Base-by-base conservation (phyloP, 1,139 yeast genomes). In the Blastobotrys persicus region DNA sequence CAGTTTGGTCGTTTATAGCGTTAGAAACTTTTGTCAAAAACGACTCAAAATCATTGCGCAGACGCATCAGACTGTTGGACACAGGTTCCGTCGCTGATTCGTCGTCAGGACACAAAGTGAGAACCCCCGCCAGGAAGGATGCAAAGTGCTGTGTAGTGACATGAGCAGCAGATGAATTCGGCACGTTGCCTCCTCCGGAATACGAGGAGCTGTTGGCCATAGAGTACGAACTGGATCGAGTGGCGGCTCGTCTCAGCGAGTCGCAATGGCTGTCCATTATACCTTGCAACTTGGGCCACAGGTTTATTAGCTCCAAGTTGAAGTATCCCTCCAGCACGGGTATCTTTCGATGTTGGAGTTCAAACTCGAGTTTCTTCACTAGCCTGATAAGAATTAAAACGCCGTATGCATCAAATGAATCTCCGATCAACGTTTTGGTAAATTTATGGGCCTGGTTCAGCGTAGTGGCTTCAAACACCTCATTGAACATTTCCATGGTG, bases 261-360 rank as follows among this genome's bases (percentile, higher is more conserved):
- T 84, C 88, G 62, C 95, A 84, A 59, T 89, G 88, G 43, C 78
- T 69, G 65, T 89, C 96, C 47, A 89, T 77, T 37, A 87, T 73
- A 45, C 74, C 76, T 59, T 92, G 95, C 61, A 89, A 86, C 52
- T 79, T 81, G 1, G 97, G 96, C 97, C 97, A 91, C 38, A 91
- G 70, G 18, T 55, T 60, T 43, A 87, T 76, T 52, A 85, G 68
- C 54, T 86, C 80, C 11, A 81, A 74, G 61, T 86, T 84, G 54
- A 88, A 72, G 63, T 86, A 87, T 52, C 80, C 86, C 57, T 85
- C 91, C 60, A 88, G 71, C 1, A 83, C 80, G 0, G 96, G 95
- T 2, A 87, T 78, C 37, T 73, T 68, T 62, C 95, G 68, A 65
- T 77, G 71, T 59, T 82, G 89, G 43, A 86, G 70, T 57, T 79